Evolutionary conservation across 2,329 filamentous ascomycete genomes (phyloP).

Genomic region (Trichoderma guizhouense): DNA sequence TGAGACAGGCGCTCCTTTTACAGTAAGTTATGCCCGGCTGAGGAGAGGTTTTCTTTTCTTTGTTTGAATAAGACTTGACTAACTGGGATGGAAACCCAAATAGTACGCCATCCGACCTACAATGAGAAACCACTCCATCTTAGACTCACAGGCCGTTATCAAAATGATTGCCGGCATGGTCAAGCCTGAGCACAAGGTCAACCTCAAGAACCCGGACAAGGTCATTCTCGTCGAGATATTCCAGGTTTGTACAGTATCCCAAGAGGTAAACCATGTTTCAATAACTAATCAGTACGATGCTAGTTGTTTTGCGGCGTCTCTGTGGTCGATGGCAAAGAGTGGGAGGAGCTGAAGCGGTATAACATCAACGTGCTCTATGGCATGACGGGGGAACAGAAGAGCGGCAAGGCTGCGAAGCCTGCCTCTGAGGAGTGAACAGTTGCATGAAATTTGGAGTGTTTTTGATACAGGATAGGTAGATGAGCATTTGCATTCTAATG

Average conservation of each 20-base stretch:
- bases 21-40: slow-evolving; percentile 38
- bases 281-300: neutral
- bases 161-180: slow-evolving; percentile 65
- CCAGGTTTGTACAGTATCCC: slow-evolving; percentile 52
- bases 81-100: neutral
- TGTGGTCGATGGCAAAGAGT: slow-evolving; percentile 67
- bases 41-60: neutral
- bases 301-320: slow-evolving; percentile 71
- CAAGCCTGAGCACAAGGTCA: slow-evolving; percentile 67
- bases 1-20: slow-evolving; percentile 28
- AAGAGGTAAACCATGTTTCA: too few relatives aligned
- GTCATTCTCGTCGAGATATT: slow-evolving; percentile 78
- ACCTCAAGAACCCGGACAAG: slow-evolving; percentile 73
- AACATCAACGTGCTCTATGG: slow-evolving; percentile 73
- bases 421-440: neutral
- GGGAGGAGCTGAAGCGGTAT: slow-evolving; percentile 70
- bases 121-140: slow-evolving; percentile 66
- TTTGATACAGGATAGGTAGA: neutral
- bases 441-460: neutral
- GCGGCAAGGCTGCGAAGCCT: neutral
- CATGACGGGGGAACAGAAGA: slow-evolving; percentile 21
- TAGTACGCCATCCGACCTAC: slow-evolving; percentile 84
- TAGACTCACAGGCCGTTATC: slow-evolving; percentile 68
- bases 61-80: neutral
- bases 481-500: neutral